phyloP scores from a whole-genome alignment of 2,329 filamentous ascomycete species.

The Trichoderma sp. region DNA sequence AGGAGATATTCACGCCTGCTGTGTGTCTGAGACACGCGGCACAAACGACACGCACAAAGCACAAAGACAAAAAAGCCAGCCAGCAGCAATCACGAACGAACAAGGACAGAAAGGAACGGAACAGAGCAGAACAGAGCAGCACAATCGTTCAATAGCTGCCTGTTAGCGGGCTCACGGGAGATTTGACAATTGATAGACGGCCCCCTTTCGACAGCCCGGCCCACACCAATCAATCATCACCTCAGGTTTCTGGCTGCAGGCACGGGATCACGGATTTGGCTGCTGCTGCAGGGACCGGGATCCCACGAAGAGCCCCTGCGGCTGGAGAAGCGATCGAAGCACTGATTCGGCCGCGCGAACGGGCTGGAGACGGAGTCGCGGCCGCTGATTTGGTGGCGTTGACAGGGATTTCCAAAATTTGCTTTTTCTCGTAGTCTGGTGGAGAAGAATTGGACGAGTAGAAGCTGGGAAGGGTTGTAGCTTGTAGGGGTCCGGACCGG shows the following conservation, averaged over 20 bases:
- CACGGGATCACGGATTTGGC: neutral
- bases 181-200: constrained; percentile 11
- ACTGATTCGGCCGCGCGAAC: constrained; percentile 2
- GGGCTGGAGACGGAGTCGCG: neutral
- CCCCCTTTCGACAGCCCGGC: constrained; percentile 14
- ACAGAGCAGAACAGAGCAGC: neutral
- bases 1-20: neutral
- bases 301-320: constrained; percentile 1
- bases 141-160: neutral
- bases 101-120: neutral
- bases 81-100: neutral
- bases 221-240: constrained; percentile 13
- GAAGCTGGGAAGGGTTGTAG: too few species aligned
- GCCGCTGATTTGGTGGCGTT: constrained; percentile 4
- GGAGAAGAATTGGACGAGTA: neutral
- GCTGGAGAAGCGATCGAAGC: constrained; percentile 8
- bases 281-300: neutral
- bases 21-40: neutral
- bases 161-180: neutral
- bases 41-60: neutral
- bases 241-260: neutral
- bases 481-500: neutral
- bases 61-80: neutral
- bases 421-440: neutral
- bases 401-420: constrained; percentile 4